A percentile compares a stretch with the other conserved stretches of the same genome.
These are phyloP conservation scores for Astrephomene gubernaculifera DNA, from an alignment of 139 green algal genomes.

Conservation along the genomic window DNA sequence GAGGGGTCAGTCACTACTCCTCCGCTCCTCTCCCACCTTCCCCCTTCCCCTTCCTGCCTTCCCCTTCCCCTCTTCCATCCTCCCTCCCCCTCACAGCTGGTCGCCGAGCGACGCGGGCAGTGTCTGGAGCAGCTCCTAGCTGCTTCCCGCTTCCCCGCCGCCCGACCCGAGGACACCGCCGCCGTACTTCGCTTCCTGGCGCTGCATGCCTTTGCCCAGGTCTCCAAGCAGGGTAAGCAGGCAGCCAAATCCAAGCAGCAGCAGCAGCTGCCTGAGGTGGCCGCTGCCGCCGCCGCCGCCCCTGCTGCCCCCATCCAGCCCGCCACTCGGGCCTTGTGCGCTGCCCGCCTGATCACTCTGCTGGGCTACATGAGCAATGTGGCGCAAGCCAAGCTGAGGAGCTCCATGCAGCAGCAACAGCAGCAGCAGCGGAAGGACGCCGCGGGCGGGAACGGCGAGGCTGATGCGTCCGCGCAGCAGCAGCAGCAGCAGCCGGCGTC, in stretches of 20 bases:
- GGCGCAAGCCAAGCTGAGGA: not conserved
- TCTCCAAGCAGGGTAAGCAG: slow-evolving; percentile 20
- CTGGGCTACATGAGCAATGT: slow-evolving; percentile 42
- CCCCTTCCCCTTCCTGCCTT: too few species aligned
- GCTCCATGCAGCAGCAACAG: slow-evolving; percentile 14
- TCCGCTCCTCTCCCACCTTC: too few species aligned
- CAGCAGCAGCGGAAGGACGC: not conserved
- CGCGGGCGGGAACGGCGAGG: not conserved
- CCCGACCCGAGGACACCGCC: slow-evolving; percentile 4
- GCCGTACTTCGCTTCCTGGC: slow-evolving; percentile 69
- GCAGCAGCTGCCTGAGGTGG: not conserved
- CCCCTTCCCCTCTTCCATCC: too few species aligned
- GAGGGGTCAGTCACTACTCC: too few species aligned
- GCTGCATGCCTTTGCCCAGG: slow-evolving; percentile 65
- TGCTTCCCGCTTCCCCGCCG: slow-evolving; percentile 48
- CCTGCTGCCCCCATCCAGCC: not conserved
- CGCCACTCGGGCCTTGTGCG: slow-evolving; percentile 58
- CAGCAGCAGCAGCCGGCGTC: slow-evolving; percentile 6
- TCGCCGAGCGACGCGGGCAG: slow-evolving; percentile 26
- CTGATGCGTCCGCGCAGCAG: not conserved
- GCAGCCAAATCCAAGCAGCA: slow-evolving; percentile 17
- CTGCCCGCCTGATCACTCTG: slow-evolving; percentile 62
- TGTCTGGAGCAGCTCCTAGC: slow-evolving; percentile 72
- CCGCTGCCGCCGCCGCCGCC: not conserved
- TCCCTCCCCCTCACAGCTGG: too few species aligned